These are phyloP conservation scores for Phytophthora kernoviae DNA, from an alignment of 352 stramenopile species.

Conservation along the genomic window DNA sequence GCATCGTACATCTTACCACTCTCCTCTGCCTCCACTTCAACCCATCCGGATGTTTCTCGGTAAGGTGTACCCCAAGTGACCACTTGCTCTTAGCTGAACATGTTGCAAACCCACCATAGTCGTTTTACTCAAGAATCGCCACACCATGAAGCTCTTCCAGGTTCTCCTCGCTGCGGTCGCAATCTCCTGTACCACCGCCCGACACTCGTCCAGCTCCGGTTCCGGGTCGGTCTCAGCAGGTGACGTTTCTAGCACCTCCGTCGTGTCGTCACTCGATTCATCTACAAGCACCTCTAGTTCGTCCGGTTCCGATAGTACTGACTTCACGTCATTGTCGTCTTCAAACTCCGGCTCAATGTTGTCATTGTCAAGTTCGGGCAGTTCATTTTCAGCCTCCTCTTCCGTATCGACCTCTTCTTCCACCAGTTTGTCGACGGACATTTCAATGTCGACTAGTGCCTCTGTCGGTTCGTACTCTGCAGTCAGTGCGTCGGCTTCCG, in stretches of 20 bases:
- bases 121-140: constrained; percentile 5
- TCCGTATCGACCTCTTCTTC: constrained; percentile 9
- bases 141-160: constrained; percentile 18
- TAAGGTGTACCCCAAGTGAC: constrained; percentile 1
- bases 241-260: constrained; percentile 4
- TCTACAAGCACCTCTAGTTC: not conserved
- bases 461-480: not conserved
- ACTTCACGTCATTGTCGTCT: constrained; percentile 2
- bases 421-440: constrained; percentile 9
- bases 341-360: constrained; percentile 5
- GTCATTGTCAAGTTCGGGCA: constrained; percentile 13
- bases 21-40: not conserved
- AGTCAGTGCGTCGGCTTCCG: not conserved
- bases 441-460: not conserved
- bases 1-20: not conserved
- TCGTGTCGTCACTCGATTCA: not conserved
- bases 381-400: not conserved
- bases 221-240: constrained; percentile 13
- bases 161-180: constrained; percentile 8
- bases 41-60: constrained; percentile 7
- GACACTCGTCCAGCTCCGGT: constrained; percentile 14
- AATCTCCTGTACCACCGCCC: constrained; percentile 3
- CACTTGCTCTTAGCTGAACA: constrained; percentile 3
- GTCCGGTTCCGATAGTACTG: not conserved
- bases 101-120: not conserved